Percentiles rank a stretch among this genome's conserved stretches.
Evolutionary conservation across 805 yeast genomes (phyloP).

Genomic region (Lipomyces sp.): DNA sequence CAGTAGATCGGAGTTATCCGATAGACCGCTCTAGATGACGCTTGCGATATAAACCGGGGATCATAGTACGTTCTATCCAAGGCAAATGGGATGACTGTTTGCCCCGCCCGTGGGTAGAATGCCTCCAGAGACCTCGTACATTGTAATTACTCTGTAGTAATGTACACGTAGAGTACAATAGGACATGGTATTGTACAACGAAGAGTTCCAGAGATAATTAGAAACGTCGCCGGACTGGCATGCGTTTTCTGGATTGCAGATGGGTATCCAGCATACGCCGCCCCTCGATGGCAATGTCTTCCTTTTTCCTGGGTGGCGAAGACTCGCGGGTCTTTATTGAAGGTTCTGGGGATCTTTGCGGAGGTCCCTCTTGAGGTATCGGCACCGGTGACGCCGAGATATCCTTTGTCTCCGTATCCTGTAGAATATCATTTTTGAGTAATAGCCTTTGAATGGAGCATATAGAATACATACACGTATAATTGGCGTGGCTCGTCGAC

Average conservation of each 20-base stretch:
- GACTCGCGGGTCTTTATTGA: not conserved
- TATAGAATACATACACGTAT: not conserved
- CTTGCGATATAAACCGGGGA: slow-evolving; percentile 30
- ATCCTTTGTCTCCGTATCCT: not conserved
- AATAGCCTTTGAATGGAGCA: not conserved
- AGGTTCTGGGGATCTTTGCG: not conserved
- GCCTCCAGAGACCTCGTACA: slow-evolving; percentile 40
- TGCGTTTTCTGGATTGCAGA: slow-evolving; percentile 8
- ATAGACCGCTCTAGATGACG: not conserved
- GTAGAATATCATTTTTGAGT: not conserved
- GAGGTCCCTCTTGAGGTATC: not conserved
- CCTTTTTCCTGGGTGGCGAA: not conserved
- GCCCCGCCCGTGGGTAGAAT: slow-evolving; percentile 26
- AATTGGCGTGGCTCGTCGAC: not conserved
- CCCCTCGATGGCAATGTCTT: not conserved
- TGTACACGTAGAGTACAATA: slow-evolving; percentile 1
- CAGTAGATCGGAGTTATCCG: not conserved
- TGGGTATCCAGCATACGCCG: slow-evolving; percentile 7
- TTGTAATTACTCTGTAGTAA: not conserved
- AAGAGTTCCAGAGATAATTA: not conserved
- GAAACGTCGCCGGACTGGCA: slow-evolving; percentile 15
- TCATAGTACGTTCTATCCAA: slow-evolving; percentile 38
- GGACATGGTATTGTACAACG: not conserved
- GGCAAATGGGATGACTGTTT: not conserved
- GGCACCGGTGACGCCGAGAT: not conserved